Base-by-base conservation (phyloP, 2,329 filamentous ascomycete genomes). In the Beauveria sp. region DNA sequence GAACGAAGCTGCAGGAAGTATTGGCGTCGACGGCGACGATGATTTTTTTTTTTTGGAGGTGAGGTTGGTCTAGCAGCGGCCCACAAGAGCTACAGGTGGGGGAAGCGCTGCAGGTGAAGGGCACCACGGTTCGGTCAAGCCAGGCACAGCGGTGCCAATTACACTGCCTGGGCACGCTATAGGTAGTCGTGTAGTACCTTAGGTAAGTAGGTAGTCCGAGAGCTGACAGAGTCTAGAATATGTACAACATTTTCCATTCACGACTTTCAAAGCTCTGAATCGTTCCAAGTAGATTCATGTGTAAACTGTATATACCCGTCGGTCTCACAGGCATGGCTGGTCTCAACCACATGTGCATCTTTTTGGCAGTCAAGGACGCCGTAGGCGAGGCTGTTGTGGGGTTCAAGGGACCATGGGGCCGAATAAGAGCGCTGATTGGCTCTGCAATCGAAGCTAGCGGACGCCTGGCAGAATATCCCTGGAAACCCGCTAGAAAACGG, bases 31-130 rank as follows among this genome's bases (percentile, higher is more conserved):
- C 16, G 14, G 1, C 10, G 34, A 20, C 18, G 34, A 53, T 53
- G 14, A 34, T 30, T 44, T 70, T 70, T 70, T 70, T 69, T 66
- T 64, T 64, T 55, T 63, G 64, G 61, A 37, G 67, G 63, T 63
- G 65, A 55, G 37, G 53, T 30, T 55, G 3, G 53, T 53, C 9
- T 30, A 41, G 26, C 22, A 43, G 40, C 8, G 53, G 53, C 41
- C 53, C 53, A 55, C 54, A 22, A 5, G 26, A 47, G 54, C 54
- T 37, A n/a, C 20, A 40, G n/a, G 40, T 20, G 53, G 48, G 48
- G 48, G n/a, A 22, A 52, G 48, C 28, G 28, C 34, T 37, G 12
- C 34, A 37, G 34, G 34, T 37, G 12, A 14, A 37, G 34, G 34
- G 34, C 34, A 37, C 12, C 34, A 37, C 34, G 5, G 34, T 37